These are phyloP conservation scores for Periconia sp. DNA, from an alignment of 2,329 filamentous ascomycete species.

Conservation along the genomic window DNA sequence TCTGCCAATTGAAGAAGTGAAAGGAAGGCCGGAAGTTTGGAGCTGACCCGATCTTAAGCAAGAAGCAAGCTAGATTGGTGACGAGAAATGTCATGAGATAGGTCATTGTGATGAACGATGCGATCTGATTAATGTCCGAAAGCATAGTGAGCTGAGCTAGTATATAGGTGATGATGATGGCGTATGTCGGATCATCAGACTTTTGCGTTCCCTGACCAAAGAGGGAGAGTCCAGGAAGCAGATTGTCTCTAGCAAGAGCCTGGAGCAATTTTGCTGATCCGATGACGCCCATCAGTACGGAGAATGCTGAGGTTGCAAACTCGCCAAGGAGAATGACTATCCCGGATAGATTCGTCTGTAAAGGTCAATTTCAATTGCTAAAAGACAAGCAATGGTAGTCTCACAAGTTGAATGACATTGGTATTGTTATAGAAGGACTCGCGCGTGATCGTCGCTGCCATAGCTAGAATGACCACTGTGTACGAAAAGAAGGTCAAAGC, in stretches of 20 bases:
- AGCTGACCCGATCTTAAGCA: conserved; percentile 84
- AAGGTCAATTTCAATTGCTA: not conserved
- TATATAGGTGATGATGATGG: conserved; percentile 76
- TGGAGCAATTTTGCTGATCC: conserved; percentile 85
- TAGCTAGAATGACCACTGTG: conserved; percentile 74
- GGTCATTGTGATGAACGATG: conserved; percentile 90
- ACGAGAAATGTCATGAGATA: conserved; percentile 93
- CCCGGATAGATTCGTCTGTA: conserved; percentile 73
- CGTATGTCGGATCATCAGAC: conserved; percentile 76
- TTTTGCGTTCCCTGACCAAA: conserved; percentile 77
- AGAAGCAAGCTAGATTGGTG: conserved; percentile 85
- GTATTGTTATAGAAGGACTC: conserved; percentile 74
- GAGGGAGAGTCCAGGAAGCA: conserved; percentile 75
- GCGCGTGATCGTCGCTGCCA: conserved; percentile 78
- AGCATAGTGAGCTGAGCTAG: conserved; percentile 82
- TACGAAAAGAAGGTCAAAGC: conserved; percentile 78
- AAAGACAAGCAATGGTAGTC: conserved; percentile 18
- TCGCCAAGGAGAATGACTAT: conserved; percentile 79
- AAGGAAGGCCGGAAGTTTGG: conserved; percentile 90
- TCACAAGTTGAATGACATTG: conserved; percentile 77
- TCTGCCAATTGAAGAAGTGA: conserved; percentile 87
- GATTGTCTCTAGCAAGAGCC: conserved; percentile 77
- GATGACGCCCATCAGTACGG: conserved; percentile 84
- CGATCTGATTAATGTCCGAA: conserved; percentile 85
- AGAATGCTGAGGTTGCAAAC: conserved; percentile 83